These are phyloP conservation scores for Ustilago vetiveriae DNA, from an alignment of 1,284 basidiomycete species.

Conservation along the genomic window DNA sequence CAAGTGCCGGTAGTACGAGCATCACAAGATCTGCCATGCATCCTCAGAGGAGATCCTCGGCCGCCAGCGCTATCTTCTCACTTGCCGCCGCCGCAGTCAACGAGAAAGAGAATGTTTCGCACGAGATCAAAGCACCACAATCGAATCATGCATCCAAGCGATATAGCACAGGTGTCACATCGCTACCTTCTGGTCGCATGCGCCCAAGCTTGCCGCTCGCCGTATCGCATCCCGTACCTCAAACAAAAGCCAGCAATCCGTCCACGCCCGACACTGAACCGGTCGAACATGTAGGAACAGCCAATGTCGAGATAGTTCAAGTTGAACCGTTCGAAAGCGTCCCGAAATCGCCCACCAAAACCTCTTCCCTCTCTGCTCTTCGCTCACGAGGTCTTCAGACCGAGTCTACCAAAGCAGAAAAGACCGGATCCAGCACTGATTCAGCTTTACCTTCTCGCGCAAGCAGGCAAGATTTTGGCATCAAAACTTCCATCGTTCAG, in stretches of 20 bases:
- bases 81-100: background rate
- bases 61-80: constrained; percentile 6
- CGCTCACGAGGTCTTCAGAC: constrained; percentile 17
- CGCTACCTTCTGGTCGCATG: background rate
- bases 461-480: constrained; percentile 23
- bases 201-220: constrained; percentile 29
- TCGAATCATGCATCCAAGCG: constrained; percentile 1
- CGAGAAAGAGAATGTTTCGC: constrained; percentile 33
- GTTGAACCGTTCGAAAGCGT: background rate
- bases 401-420: constrained; percentile 2
- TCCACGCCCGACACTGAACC: background rate
- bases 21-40: background rate
- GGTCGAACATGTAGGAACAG: background rate
- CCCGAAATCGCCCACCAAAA: constrained; percentile 10
- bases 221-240: constrained; percentile 9
- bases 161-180: constrained; percentile 5
- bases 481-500: constrained; percentile 29
- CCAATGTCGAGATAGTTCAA: background rate
- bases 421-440: background rate
- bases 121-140: background rate
- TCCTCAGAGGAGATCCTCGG: constrained; percentile 8
- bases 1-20: constrained; percentile 19
- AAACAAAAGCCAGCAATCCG: background rate
- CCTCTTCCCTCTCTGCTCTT: constrained; percentile 15
- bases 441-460: background rate